Evolutionary conservation across 768 basidiomycete genomes (phyloP).

Genomic region (Leucosporidium scottii): DNA sequence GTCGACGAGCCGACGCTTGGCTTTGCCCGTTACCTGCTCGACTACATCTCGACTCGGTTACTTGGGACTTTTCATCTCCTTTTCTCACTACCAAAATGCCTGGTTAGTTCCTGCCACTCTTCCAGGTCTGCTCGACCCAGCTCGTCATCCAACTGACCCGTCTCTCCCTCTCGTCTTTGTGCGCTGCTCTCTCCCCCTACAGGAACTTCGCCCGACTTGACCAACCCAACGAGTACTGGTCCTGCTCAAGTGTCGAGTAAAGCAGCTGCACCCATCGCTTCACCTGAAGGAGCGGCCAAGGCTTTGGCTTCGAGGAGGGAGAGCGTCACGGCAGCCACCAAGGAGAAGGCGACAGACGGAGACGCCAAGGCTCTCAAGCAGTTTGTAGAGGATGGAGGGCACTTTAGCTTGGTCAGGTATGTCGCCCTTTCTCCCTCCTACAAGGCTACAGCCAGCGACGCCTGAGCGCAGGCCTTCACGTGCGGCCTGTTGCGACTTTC

Average conservation of each 20-base stretch:
- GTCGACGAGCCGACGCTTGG: too few relatives aligned
- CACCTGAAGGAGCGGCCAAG: constrained; percentile 10
- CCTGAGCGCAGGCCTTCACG: neutral
- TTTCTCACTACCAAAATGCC: too few relatives aligned
- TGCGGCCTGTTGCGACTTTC: neutral
- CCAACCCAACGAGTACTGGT: constrained; percentile 23
- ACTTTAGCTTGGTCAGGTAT: constrained; percentile 95
- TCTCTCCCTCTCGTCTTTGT: too few relatives aligned
- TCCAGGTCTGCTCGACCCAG: too few relatives aligned
- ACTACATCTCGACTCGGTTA: too few relatives aligned
- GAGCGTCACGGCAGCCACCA: neutral
- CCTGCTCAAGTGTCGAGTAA: constrained; percentile 23
- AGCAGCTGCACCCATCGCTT: constrained; percentile 5
- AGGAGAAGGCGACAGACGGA: neutral
- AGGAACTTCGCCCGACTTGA: constrained; percentile 30
- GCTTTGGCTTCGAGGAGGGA: constrained; percentile 28
- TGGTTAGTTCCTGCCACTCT: too few relatives aligned
- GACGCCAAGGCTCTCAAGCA: constrained; percentile 53
- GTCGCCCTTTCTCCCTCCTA: neutral
- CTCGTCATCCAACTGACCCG: too few relatives aligned
- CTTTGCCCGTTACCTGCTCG: too few relatives aligned
- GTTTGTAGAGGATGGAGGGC: constrained; percentile 82
- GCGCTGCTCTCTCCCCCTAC: neutral
- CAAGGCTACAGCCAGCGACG: neutral
- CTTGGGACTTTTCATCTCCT: too few relatives aligned